Evolutionary conservation across 163 green algal genomes (phyloP).

Genomic region (Chloroidium sp.): DNA sequence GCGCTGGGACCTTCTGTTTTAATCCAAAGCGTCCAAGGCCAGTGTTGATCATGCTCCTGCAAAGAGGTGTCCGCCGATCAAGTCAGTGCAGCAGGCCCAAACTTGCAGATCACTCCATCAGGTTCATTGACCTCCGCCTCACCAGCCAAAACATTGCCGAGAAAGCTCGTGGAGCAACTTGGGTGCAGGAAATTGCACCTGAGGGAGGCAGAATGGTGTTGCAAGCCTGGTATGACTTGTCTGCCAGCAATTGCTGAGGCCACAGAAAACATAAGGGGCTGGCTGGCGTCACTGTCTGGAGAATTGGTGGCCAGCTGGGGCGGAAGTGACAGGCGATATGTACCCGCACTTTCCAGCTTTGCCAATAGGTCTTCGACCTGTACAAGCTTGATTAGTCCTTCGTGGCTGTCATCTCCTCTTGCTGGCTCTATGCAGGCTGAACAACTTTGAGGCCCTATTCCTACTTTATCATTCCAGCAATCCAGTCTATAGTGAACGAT

Average conservation of each 20-base stretch:
- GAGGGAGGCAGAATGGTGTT: neutral
- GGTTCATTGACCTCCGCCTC: too few relatives aligned
- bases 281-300: neutral
- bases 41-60: neutral
- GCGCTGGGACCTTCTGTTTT: neutral
- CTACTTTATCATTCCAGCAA: too few relatives aligned
- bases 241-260: neutral
- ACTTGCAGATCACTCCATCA: too few relatives aligned
- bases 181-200: neutral
- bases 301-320: neutral
- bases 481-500: too few relatives aligned
- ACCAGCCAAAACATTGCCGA: too few relatives aligned
- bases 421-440: too few relatives aligned
- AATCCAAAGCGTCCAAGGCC: neutral
- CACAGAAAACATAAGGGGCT: neutral
- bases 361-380: neutral
- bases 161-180: too few relatives aligned
- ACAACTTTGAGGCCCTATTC: too few relatives aligned
- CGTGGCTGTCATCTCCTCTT: too few relatives aligned
- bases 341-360: neutral
- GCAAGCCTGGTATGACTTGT: neutral
- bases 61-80: neutral
- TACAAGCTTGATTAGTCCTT: too few relatives aligned
- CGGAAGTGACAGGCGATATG: neutral
- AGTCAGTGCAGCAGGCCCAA: too few relatives aligned